A percentile compares a stretch with the other conserved stretches of the same genome.
Conservation (phyloP, 345 rosid species). For the Pistacia integerrima region DNA sequence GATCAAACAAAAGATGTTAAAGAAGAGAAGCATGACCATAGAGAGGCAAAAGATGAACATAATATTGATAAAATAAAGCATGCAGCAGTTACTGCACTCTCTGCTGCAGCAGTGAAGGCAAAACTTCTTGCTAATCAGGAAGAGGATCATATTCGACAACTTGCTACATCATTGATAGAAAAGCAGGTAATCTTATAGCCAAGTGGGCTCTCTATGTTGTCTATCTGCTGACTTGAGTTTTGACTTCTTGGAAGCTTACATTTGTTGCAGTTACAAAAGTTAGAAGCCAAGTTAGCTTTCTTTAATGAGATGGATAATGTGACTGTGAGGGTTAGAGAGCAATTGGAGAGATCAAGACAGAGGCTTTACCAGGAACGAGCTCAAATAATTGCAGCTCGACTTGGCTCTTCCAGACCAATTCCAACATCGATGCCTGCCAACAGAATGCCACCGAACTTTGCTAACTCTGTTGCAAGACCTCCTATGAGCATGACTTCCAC, state of each 20-base stretch:
- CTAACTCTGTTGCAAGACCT: slow-evolving; percentile 65
- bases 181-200: slow-evolving; percentile 64
- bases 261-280: slow-evolving; percentile 70
- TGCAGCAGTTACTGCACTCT: slow-evolving; percentile 76
- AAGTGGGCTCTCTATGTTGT: not conserved
- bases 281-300: slow-evolving; percentile 82
- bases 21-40: slow-evolving; percentile 41
- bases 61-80: slow-evolving; percentile 64
- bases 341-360: slow-evolving; percentile 88
- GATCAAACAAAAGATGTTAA: slow-evolving; percentile 37
- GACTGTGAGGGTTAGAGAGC: slow-evolving; percentile 74
- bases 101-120: slow-evolving; percentile 98
- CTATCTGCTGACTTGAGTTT: not conserved
- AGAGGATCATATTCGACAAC: slow-evolving; percentile 81
- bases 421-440: slow-evolving; percentile 60
- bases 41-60: slow-evolving; percentile 48
- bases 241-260: slow-evolving; percentile 11
- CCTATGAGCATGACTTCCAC: slow-evolving; percentile 59
- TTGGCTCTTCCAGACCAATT: slow-evolving; percentile 66
- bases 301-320: slow-evolving; percentile 77
- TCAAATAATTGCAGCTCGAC: slow-evolving; percentile 91
- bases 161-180: slow-evolving; percentile 69
- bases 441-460: slow-evolving; percentile 66
- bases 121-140: slow-evolving; percentile 79
- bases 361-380: slow-evolving; percentile 88